Evolutionary conservation across 441 rosid genomes (phyloP).

Genomic region (Mallotus japonicus): DNA sequence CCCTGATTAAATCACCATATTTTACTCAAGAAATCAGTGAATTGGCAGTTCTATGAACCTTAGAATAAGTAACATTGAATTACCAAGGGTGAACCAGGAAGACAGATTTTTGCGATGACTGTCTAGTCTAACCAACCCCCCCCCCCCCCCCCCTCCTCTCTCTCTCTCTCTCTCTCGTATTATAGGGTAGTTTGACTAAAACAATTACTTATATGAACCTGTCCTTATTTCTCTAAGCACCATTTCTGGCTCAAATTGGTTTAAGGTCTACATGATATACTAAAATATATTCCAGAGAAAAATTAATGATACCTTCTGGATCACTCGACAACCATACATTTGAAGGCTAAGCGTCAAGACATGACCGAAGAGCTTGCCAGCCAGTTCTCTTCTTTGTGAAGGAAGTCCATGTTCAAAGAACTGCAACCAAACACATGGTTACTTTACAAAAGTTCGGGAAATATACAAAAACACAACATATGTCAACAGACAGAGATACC

Average conservation of each 20-base stretch:
- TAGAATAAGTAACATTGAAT: too few species aligned
- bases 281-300: not conserved
- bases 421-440: conserved; percentile 30
- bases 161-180: too few species aligned
- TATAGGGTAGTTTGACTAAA: too few species aligned
- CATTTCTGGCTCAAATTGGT: not conserved
- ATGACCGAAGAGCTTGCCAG: conserved; percentile 63
- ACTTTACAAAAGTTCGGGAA: not conserved
- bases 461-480: not conserved
- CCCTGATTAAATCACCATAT: too few species aligned
- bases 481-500: conserved; percentile 18
- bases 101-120: too few species aligned
- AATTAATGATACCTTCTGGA: conserved; percentile 57
- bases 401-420: conserved; percentile 79
- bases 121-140: too few species aligned
- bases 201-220: too few species aligned
- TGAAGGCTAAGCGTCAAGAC: conserved; percentile 78
- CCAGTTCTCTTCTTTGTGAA: conserved; percentile 63
- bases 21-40: too few species aligned
- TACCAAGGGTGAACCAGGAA: too few species aligned
- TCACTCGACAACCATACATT: conserved; percentile 88
- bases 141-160: too few species aligned
- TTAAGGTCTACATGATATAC: not conserved
- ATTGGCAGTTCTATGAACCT: too few species aligned
- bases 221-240: not conserved